A percentile compares a stretch with the other conserved stretches of the same genome.
Evolutionary conservation across 345 rosid genomes (phyloP).

Genomic region (Lenwebbia sp.): DNA sequence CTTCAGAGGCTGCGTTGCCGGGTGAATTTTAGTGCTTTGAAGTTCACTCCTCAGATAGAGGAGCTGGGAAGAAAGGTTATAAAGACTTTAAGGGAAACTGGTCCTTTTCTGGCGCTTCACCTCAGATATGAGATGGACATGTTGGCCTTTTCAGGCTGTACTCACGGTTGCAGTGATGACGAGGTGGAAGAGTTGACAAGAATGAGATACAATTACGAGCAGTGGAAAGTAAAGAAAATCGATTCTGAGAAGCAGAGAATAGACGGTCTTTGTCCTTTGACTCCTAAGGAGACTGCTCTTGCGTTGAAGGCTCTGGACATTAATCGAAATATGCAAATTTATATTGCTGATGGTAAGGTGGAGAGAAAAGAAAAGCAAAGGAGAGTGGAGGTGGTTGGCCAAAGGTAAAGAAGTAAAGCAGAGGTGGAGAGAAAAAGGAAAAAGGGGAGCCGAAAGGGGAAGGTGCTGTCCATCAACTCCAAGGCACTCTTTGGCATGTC

Average conservation of each 20-base stretch:
- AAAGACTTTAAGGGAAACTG: no score
- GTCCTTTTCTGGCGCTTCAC: no score
- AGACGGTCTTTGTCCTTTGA: slow-evolving; percentile 41
- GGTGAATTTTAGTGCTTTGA: slow-evolving; percentile 77
- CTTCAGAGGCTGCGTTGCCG: slow-evolving; percentile 92
- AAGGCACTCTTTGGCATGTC: no score
- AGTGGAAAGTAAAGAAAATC: slow-evolving; percentile 44
- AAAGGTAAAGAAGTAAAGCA: no score
- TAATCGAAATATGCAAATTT: slow-evolving; percentile 26
- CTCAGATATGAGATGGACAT: no score
- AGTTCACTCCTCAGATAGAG: slow-evolving; percentile 89
- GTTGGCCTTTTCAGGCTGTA: no score
- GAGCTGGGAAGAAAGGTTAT: slow-evolving; percentile 78
- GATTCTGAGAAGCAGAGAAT: slow-evolving; percentile 25
- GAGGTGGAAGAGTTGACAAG: no score
- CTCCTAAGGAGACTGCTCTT: slow-evolving; percentile 44
- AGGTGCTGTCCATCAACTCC: no score
- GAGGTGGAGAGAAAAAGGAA: no score
- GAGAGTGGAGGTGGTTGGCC: no score
- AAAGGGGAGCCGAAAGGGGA: no score
- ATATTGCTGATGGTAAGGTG: slow-evolving; percentile 46
- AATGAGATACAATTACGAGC: slow-evolving; percentile 53
- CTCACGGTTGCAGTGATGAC: no score
- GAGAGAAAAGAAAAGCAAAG: slow-evolving; percentile 28
- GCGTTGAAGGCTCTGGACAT: slow-evolving; percentile 27